Evolutionary conservation across 1,284 basidiomycete genomes (phyloP), one percentile per base, ranked within the genome.

Genomic region (Papiliotrema fonsecae): DNA sequence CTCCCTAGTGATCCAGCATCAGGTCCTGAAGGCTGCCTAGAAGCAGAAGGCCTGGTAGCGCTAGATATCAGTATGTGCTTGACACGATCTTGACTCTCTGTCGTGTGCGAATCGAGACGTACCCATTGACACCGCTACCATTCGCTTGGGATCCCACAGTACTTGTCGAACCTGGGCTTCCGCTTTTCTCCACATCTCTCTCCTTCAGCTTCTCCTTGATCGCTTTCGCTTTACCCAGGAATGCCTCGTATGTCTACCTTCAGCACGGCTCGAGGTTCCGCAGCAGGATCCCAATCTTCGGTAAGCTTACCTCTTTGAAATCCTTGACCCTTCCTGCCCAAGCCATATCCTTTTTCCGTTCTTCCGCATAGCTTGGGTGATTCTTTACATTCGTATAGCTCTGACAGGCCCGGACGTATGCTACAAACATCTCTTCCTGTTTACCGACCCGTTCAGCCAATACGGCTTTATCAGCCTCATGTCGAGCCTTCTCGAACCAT

Each of bases 401-500:
- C 34, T 52, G 51, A 37, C 54, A 62, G 16, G 66, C 59, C 34
- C 62, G 57, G 16, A 61, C 54, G 49, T 69, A 74, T 2, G 59
- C 60, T 32, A 72, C 55, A 50, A 71, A 71, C 55, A 67, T 58
- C 32, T 68, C 65, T 34, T 70, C 62, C 45, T 62, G 60, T 44
- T 55, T 58, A 1, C 52, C 49, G 19, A 50, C 50, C 2, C 62
- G 52, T 45, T 73, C 69, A 16, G 70, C 70, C 9, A 64, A 32
- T 22, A 62, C 50, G 6, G 70, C 69, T 11, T 62, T 51, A n/a
- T 72, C 65, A 1, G 60, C 60, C 28, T 67, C 63, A 36, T 62
- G 52, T n/a, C 49, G 43, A 0, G 70, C 69, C n/a, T 58, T 50
- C 28, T 65, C 61, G 39, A 73, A 61, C 72, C 72, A 73, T 49